Percentiles rank a stretch among this genome's conserved stretches.
Evolutionary conservation across 2,329 filamentous ascomycete genomes (phyloP).

Genomic region (Myriosclerotinia duriaeana): DNA sequence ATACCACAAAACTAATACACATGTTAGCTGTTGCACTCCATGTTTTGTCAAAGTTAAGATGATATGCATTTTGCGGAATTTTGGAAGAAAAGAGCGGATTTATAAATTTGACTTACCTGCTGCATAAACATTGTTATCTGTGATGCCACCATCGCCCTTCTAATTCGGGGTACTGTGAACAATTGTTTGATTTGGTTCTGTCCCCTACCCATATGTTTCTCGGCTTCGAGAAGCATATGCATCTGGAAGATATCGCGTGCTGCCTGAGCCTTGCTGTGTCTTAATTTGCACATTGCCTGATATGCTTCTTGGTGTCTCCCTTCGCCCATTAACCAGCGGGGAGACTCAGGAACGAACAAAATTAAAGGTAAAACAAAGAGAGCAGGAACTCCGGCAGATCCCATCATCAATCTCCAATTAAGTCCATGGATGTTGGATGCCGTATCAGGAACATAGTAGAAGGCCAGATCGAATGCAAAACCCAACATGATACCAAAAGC

Average conservation of each 20-base stretch:
- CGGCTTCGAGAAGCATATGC: slow-evolving; percentile 57
- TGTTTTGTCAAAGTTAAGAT: neutral
- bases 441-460: slow-evolving; percentile 56
- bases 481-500: slow-evolving; percentile 57
- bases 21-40: neutral
- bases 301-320: slow-evolving; percentile 50
- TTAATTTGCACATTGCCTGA: slow-evolving; percentile 48
- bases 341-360: slow-evolving; percentile 48
- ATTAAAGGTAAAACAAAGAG: slow-evolving; percentile 53
- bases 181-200: slow-evolving; percentile 55
- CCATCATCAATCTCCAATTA: slow-evolving; percentile 68
- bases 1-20: slow-evolving; percentile 47
- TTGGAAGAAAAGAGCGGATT: too few relatives aligned
- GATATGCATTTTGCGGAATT: too few relatives aligned
- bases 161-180: slow-evolving; percentile 52
- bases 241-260: slow-evolving; percentile 58
- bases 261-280: slow-evolving; percentile 54
- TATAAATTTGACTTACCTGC: neutral
- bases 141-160: slow-evolving; percentile 54
- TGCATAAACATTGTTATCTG: slow-evolving; percentile 68
- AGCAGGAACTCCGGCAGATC: slow-evolving; percentile 61
- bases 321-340: slow-evolving; percentile 53
- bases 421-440: slow-evolving; percentile 50
- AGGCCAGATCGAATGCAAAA: slow-evolving; percentile 60
- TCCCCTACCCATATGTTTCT: slow-evolving; percentile 52